Percentiles rank a stretch among this genome's conserved stretches.
Conservation (phyloP, 2,329 filamentous ascomycete genomes). For the Xenosphaeropsis pyriputrescens region DNA sequence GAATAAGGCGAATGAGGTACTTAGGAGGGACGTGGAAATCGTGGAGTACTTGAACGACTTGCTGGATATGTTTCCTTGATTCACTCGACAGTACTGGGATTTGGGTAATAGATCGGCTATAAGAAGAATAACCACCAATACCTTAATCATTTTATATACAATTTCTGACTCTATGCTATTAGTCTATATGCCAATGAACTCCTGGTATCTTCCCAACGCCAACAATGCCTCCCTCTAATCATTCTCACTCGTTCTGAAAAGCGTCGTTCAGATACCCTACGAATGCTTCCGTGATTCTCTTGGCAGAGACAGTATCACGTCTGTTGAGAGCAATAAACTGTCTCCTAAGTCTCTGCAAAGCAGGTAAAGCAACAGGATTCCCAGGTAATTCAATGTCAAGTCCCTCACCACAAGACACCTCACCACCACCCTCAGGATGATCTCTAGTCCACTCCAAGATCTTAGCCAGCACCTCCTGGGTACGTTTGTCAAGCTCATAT, state of each 20-base stretch:
- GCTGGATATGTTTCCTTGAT: constrained; percentile 11
- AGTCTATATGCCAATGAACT: too few species aligned
- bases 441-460: constrained; percentile 55
- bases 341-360: constrained; percentile 62
- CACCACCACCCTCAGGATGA: constrained; percentile 43
- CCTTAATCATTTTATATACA: too few species aligned
- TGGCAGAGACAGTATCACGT: constrained; percentile 42
- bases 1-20: constrained; percentile 14
- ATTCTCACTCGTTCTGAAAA: constrained; percentile 26
- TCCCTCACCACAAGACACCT: constrained; percentile 14
- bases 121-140: too few species aligned
- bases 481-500: constrained; percentile 65
- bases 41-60: constrained; percentile 20
- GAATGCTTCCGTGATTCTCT: constrained; percentile 45
- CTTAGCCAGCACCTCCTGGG: constrained; percentile 58
- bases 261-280: constrained; percentile 52
- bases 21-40: constrained; percentile 17
- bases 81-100: too few species aligned
- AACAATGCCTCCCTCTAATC: neutral
- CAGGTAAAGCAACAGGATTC: constrained; percentile 53
- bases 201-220: too few species aligned
- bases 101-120: too few species aligned
- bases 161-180: too few species aligned
- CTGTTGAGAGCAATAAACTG: constrained; percentile 68
- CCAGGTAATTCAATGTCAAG: constrained; percentile 51